These are phyloP conservation scores for Solanum medicagineum DNA, from an alignment of 257 asterid genomes.

Conservation along the genomic window DNA sequence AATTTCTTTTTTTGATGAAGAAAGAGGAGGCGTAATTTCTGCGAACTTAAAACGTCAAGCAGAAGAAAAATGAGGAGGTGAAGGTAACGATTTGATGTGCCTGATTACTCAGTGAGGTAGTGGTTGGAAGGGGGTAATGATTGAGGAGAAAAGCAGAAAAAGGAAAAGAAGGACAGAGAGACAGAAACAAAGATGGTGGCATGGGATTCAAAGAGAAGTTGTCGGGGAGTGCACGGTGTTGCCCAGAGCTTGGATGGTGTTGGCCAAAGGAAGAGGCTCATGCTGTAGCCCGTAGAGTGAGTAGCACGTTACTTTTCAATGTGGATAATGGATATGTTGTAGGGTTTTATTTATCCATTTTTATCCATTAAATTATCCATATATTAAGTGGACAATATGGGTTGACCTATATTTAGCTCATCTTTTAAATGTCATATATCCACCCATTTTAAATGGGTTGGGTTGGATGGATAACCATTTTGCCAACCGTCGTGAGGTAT, in stretches of 20 bases:
- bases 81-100: conserved; percentile 3
- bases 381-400: not conserved
- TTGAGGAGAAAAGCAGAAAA: not conserved
- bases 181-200: not conserved
- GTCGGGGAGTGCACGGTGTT: not conserved
- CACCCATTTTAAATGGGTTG: not conserved
- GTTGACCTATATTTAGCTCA: not conserved
- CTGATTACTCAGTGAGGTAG: not conserved
- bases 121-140: not conserved
- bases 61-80: conserved; percentile 12
- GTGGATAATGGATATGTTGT: not conserved
- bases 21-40: no score
- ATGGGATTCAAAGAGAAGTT: not conserved
- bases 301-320: not conserved
- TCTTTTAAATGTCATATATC: not conserved
- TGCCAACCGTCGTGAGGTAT: not conserved
- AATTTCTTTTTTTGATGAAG: not conserved
- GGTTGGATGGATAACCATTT: not conserved
- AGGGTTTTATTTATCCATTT: not conserved
- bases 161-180: not conserved
- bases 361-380: not conserved
- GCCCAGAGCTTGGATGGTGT: not conserved
- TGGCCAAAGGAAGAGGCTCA: not conserved
- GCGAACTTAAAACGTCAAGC: not conserved
- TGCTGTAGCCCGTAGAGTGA: not conserved